A percentile compares a stretch with the other conserved stretches of the same genome.
Conservation (phyloP, 257 asterid genomes). For the Solanum tarapatanum region DNA sequence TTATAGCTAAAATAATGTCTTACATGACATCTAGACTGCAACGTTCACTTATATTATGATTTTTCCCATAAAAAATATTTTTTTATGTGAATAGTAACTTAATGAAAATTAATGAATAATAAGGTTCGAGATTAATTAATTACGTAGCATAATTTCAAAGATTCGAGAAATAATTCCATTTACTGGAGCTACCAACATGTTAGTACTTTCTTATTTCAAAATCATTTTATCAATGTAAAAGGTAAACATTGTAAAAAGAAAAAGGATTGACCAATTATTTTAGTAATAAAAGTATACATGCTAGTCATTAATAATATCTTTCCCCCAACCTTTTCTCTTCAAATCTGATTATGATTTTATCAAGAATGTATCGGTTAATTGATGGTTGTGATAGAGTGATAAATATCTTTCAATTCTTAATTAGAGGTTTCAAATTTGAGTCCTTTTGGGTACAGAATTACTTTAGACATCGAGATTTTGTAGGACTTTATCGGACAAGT, state of each 20-base stretch:
- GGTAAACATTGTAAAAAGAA: neutral
- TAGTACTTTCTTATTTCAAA: neutral
- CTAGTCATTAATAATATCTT: neutral
- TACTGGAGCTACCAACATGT: neutral
- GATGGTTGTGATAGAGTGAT: too few species aligned
- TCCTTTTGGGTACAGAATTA: too few species aligned
- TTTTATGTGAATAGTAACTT: too few species aligned
- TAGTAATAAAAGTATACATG: neutral
- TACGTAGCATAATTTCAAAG: neutral
- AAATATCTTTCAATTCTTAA: too few species aligned
- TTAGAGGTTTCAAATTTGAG: too few species aligned
- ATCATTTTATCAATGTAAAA: neutral
- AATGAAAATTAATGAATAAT: neutral
- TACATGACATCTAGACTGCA: neutral
- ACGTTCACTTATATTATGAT: neutral
- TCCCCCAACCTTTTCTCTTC: neutral
- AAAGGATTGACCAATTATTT: neutral
- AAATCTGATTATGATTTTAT: neutral
- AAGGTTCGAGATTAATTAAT: neutral
- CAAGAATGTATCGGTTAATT: neutral
- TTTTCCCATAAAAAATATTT: neutral
- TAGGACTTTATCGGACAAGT: neutral
- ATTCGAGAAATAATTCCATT: neutral
- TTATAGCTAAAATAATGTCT: neutral
- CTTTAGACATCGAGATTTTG: neutral